Evolutionary conservation across 768 basidiomycete species (phyloP), one percentile per base, ranked within the genome.

Genomic region (Flagelloscypha sp.): DNA sequence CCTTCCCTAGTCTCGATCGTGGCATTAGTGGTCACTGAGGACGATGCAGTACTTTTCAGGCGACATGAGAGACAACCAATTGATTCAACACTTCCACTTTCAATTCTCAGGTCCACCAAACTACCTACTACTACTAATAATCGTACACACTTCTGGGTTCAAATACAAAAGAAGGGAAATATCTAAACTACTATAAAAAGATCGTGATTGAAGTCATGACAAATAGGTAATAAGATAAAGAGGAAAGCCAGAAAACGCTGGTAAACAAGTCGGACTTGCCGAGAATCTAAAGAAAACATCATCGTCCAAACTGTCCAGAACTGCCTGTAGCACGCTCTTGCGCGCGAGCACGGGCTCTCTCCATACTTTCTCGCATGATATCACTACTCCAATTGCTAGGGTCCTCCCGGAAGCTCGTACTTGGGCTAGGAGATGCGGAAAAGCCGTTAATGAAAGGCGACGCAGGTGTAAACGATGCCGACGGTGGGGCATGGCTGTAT

Each of bases 281-380:
- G 18, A 32, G 31, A 20, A n/a, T 19, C 20, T 33, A 19, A 21
- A 21, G 19, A 33, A 33, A 20, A 32, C 16, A 18, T 32, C 30
- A 32, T 8, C 17, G 13, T 17, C 16, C 16, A 16, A 16, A 23
- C 34, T 24, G 34, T 16, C 34, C 27, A 23, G 24, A 25, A 27
- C 10, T 27, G 7, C 5, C 12, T 6, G 27, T 7, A 35, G 24
- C 36, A 11, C 34, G 20, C 12, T 35, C 22, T 35, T 25, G 24
- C 9, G 32, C 41, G 15, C 28, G 43, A 5, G 68, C 70, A 20
- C 84, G 61, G 7, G 84, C 84, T 6, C 64, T 61, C 55, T 76
- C 76, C 84, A 86, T 87, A 18, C 68, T 71, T 57, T 80, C 78
- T 37, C 71, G 66, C 24, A 87, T 49, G 59, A 81, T 77, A 1